These are phyloP conservation scores for Aspergillus calidoustus DNA, from an alignment of 2,329 filamentous ascomycete genomes.

Conservation along the genomic window DNA sequence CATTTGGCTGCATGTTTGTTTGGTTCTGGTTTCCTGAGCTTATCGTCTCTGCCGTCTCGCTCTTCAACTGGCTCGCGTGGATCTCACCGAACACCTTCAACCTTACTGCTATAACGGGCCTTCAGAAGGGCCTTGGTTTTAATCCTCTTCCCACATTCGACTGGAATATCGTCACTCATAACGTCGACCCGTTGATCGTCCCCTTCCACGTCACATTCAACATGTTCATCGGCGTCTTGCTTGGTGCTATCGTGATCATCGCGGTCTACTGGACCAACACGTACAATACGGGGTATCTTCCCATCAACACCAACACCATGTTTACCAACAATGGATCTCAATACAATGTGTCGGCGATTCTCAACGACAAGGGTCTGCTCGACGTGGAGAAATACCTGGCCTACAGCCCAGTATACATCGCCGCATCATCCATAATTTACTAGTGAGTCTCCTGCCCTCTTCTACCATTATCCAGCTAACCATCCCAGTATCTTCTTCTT, in stretches of 20 bases:
- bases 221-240: conserved; percentile 4
- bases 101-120: conserved; percentile 8
- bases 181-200: conserved; percentile 10
- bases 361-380: conserved; percentile 7
- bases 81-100: conserved; percentile 14
- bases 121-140: conserved; percentile 9
- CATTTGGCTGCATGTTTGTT: conserved; percentile 14
- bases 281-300: conserved; percentile 14
- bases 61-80: conserved; percentile 20
- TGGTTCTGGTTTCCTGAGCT: conserved; percentile 16
- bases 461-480: background rate
- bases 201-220: conserved; percentile 14
- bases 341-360: conserved; percentile 10
- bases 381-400: conserved; percentile 5
- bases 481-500: conserved; percentile 9
- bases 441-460: background rate
- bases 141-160: conserved; percentile 17
- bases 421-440: conserved; percentile 3
- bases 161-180: conserved; percentile 11
- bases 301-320: conserved; percentile 16
- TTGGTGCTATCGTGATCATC: conserved; percentile 4
- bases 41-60: conserved; percentile 12
- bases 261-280: conserved; percentile 12
- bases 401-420: conserved; percentile 10
- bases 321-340: conserved; percentile 8